These are phyloP conservation scores for Cylindrotheca closterium DNA, from an alignment of 108 stramenopile genomes.

Conservation along the genomic window DNA sequence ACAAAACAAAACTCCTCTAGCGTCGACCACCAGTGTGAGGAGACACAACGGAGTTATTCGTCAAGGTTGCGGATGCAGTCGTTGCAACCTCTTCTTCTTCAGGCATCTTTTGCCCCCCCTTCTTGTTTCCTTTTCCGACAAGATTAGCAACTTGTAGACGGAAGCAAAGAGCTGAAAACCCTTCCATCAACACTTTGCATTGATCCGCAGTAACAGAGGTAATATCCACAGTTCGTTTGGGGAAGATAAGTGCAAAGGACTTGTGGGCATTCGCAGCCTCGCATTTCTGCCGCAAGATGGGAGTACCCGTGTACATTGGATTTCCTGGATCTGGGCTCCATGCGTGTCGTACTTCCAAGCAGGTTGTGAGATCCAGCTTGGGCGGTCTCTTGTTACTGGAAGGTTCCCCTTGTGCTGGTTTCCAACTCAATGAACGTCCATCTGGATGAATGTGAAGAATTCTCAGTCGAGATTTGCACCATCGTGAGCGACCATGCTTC, in stretches of 20 bases:
- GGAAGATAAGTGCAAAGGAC: constrained; percentile 86
- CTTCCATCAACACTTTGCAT: constrained; percentile 92
- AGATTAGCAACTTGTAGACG: constrained; percentile 85
- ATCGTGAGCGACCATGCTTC: constrained; percentile 83
- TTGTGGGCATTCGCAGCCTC: constrained; percentile 91
- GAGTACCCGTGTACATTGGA: constrained; percentile 89
- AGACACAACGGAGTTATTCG: constrained; percentile 47
- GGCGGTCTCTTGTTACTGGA: constrained; percentile 70
- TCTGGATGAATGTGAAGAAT: constrained; percentile 88
- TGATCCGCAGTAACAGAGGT: constrained; percentile 91
- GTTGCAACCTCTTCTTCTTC: constrained; percentile 60
- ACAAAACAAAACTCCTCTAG: too few species aligned
- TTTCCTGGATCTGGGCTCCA: constrained; percentile 90
- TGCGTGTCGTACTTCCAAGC: constrained; percentile 84
- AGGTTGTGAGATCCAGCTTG: constrained; percentile 82
- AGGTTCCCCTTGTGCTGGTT: constrained; percentile 86
- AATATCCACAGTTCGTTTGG: constrained; percentile 85
- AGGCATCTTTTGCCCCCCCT: constrained; percentile 36
- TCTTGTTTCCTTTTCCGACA: constrained; percentile 46
- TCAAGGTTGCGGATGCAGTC: constrained; percentile 67
- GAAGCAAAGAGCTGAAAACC: constrained; percentile 86
- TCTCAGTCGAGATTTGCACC: constrained; percentile 87
- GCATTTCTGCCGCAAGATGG: constrained; percentile 85
- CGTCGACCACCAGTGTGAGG: constrained; percentile 24
- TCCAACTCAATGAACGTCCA: constrained; percentile 81